Percentiles rank a stretch among this genome's conserved stretches.
Conservation (phyloP, 2,329 filamentous ascomycete genomes). For the Ilyonectria robusta region DNA sequence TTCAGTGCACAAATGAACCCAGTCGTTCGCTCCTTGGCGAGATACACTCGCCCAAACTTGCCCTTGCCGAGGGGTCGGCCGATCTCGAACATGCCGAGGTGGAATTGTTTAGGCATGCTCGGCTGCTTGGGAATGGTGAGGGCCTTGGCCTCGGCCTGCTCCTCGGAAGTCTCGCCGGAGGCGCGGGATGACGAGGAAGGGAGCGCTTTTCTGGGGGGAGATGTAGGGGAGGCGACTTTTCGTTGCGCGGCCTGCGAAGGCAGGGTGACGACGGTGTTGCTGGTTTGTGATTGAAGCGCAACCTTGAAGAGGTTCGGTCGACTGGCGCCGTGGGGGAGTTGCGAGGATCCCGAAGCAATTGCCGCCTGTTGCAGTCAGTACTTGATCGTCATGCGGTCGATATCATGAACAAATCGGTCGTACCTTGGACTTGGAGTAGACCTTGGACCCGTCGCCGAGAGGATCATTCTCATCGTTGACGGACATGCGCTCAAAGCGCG, state of each 20-base stretch:
- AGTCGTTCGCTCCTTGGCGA: constrained; percentile 82
- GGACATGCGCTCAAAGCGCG: constrained; percentile 90
- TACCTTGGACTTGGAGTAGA: constrained; percentile 85
- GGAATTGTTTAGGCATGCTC: constrained; percentile 75
- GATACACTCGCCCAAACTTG: constrained; percentile 89
- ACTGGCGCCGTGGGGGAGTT: constrained; percentile 68
- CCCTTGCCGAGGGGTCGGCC: constrained; percentile 89
- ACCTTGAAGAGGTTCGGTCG: constrained; percentile 90
- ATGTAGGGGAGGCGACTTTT: constrained; percentile 62
- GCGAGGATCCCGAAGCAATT: constrained; percentile 52
- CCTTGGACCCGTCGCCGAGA: constrained; percentile 64
- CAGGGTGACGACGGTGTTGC: constrained; percentile 76
- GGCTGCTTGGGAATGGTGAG: constrained; percentile 71
- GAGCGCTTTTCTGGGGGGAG: constrained; percentile 67
- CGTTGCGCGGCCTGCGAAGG: constrained; percentile 76
- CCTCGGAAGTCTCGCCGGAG: constrained; percentile 65
- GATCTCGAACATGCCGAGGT: constrained; percentile 95
- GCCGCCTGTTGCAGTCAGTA: constrained; percentile 57
- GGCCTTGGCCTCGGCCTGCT: constrained; percentile 69
- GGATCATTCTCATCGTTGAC: constrained; percentile 90
- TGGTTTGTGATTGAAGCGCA: constrained; percentile 83
- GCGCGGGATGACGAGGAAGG: constrained; percentile 57
- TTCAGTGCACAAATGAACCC: constrained; percentile 90
- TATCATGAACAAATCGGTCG: constrained; percentile 23
- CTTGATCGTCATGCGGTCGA: not conserved